phyloP scores from a whole-genome alignment of 768 basidiomycete species.

The Arthromyces matolae region DNA sequence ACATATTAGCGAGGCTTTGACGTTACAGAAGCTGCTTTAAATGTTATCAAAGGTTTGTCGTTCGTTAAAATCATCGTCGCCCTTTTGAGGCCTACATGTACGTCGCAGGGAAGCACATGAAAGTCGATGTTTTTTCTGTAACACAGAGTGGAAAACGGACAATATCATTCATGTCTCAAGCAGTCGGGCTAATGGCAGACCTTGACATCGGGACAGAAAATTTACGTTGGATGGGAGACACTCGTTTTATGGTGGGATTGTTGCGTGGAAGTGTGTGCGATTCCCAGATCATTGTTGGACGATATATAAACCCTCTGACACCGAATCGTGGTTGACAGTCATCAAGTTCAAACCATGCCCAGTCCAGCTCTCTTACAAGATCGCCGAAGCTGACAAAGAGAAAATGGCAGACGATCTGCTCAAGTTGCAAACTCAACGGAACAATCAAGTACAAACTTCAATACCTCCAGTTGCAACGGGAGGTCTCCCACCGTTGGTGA shows the following conservation, averaged over 20 bases:
- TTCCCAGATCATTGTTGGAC: too few species aligned
- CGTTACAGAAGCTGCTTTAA: constrained; percentile 67
- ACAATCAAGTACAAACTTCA: constrained; percentile 16
- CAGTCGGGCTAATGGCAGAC: constrained; percentile 82
- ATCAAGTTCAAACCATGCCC: constrained; percentile 60
- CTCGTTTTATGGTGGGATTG: constrained; percentile 72
- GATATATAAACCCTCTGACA: neutral
- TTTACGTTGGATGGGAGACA: constrained; percentile 83
- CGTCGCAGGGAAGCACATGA: constrained; percentile 61
- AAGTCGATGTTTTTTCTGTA: constrained; percentile 75
- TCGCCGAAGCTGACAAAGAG: constrained; percentile 64
- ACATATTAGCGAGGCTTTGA: constrained; percentile 60
- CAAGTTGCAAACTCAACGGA: constrained; percentile 38
- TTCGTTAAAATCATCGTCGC: neutral
- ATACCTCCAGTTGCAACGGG: constrained; percentile 12
- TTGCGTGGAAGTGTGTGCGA: constrained; percentile 57
- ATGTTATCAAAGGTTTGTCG: constrained; percentile 69
- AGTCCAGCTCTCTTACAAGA: constrained; percentile 66
- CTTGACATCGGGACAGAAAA: constrained; percentile 81
- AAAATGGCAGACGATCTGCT: constrained; percentile 60
- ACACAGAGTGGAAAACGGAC: constrained; percentile 58
- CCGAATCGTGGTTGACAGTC: constrained; percentile 35
- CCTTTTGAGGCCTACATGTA: neutral
- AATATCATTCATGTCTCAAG: constrained; percentile 82
- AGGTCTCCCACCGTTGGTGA: constrained; percentile 44